phyloP scores from a whole-genome alignment of 2,329 filamentous ascomycete genomes.

The Apiospora kogelbergensis region DNA sequence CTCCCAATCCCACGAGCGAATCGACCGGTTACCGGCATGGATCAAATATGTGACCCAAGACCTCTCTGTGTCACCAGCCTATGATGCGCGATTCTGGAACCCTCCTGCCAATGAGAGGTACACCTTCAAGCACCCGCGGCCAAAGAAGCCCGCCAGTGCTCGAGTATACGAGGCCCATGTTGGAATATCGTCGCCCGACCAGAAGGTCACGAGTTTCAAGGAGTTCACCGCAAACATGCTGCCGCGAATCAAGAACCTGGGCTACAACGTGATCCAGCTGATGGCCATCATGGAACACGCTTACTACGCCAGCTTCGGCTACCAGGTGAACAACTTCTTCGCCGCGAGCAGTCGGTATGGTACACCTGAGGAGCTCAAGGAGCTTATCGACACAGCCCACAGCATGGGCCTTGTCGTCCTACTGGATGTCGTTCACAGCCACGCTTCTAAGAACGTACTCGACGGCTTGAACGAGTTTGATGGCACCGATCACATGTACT shows the following conservation, averaged over 20 bases:
- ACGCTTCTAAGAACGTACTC: slow-evolving; percentile 95
- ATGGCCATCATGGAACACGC: slow-evolving; percentile 99
- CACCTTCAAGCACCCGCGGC: slow-evolving; percentile 78
- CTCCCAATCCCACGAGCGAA: slow-evolving; percentile 73
- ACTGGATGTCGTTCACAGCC: slow-evolving; percentile 94
- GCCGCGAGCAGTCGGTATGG: slow-evolving; percentile 96
- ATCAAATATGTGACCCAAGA: slow-evolving; percentile 98
- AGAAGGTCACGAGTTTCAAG: slow-evolving; percentile 89
- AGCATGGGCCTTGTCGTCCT: slow-evolving; percentile 87
- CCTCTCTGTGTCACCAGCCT: slow-evolving; percentile 81
- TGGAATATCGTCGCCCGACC: slow-evolving; percentile 90
- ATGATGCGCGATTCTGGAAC: slow-evolving; percentile 97
- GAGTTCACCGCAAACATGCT: slow-evolving; percentile 94
- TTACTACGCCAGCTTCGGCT: slow-evolving; percentile 98
- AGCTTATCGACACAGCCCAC: slow-evolving; percentile 94
- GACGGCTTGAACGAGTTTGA: slow-evolving; percentile 97
- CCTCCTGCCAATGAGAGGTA: slow-evolving; percentile 77
- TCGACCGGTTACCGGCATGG: slow-evolving; percentile 92
- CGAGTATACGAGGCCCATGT: slow-evolving; percentile 99
- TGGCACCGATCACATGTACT: slow-evolving; percentile 92
- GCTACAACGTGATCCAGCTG: slow-evolving; percentile 96
- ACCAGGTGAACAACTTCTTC: slow-evolving; percentile 99
- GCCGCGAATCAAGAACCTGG: slow-evolving; percentile 83
- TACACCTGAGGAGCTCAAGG: slow-evolving; percentile 89
- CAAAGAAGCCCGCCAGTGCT: slow-evolving; percentile 80